Conservation (phyloP, 495 filamentous ascomycete genomes). For the Daldinia childiae region DNA sequence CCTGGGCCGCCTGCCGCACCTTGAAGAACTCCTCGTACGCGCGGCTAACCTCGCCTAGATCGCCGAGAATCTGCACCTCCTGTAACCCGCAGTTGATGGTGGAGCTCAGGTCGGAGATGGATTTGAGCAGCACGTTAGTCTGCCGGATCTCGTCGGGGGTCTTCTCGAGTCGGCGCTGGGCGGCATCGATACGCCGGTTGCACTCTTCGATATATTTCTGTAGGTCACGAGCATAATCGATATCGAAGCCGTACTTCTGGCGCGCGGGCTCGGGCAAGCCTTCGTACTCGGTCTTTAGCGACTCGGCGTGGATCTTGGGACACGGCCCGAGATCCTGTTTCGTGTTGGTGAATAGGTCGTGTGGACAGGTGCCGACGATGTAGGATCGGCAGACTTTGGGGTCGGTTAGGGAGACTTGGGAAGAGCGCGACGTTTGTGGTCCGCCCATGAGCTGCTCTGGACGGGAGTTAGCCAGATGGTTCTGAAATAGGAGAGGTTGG, state of each 20-base stretch:
- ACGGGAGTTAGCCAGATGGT: conserved; percentile 31
- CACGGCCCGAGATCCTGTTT: conserved; percentile 96
- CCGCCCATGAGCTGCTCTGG: conserved; percentile 85
- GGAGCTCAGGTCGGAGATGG: conserved; percentile 81
- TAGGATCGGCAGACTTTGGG: conserved; percentile 95
- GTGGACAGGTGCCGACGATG: conserved; percentile 92
- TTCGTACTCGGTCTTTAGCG: conserved; percentile 88
- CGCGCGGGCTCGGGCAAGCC: conserved; percentile 70
- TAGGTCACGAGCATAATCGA: conserved; percentile 96
- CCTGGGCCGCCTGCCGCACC: conserved; percentile 78
- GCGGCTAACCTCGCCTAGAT: conserved; percentile 78
- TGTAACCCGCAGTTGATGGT: conserved; percentile 84
- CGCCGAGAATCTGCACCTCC: conserved; percentile 86
- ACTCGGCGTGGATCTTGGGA: conserved; percentile 88
- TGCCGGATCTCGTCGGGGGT: conserved; percentile 97
- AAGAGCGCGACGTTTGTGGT: conserved; percentile 72
- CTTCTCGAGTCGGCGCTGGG: conserved; percentile 92
- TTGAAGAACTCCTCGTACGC: conserved; percentile 89
- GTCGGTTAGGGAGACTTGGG: conserved; percentile 89
- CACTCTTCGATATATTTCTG: conserved; percentile 96
- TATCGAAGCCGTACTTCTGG: conserved; percentile 86
- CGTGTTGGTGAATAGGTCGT: conserved; percentile 99
- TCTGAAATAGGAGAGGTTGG: conserved; percentile 10
- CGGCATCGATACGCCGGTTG: conserved; percentile 89
- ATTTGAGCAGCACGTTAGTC: conserved; percentile 91